Base-by-base conservation (phyloP, 2,329 filamentous ascomycete genomes). In the Cercospora berteroae region DNA sequence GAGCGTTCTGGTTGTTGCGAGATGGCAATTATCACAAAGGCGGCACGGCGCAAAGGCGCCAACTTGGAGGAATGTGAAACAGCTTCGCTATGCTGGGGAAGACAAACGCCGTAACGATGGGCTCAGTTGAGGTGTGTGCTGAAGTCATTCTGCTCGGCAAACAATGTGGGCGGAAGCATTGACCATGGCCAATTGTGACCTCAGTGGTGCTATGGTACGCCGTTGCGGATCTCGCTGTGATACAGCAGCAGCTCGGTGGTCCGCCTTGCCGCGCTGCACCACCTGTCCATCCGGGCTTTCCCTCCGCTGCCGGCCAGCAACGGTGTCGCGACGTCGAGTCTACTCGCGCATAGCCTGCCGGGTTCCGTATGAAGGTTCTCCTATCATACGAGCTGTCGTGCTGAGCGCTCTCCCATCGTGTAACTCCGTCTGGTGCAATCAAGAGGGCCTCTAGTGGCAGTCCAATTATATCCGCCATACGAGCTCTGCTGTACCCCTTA, bases 41-140 rank as follows among this genome's bases (percentile, higher is more conserved):
- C 25, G 29, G 29, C 25, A 57, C 20, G 55, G 61, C 61, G 50
- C 61, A 56, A 27, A 52, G 33, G 61, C 61, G 61, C 61, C 61
- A 27, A 44, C 42, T 18, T n/a, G 18, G 23, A 23, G 42, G 42
- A 42, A 39, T 42, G 27, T 13, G 10, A 31, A 20, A 44, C 23
- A 18, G 36, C 59, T 4, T 31, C 61, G 61, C 48, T 63, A 42
- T 63, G 50, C 39, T 50, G 36, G 16, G 59, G 27, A 42, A 27
- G 18, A 57, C 18, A 50, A 27, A 16, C 2, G 59, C 20, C 12
- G 36, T 50, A 61, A 48, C 23, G 42, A 61, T 48, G 39, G 20
- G 25, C 16, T 25, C 36, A 29, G 36, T 42, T 29, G 23, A 33
- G 39, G 18, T 48, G 59, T 48, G 59, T 20, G 36, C 36, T 23